phyloP scores from a whole-genome alignment of 2,329 filamentous ascomycete species.

The Pyricularia sp. region DNA sequence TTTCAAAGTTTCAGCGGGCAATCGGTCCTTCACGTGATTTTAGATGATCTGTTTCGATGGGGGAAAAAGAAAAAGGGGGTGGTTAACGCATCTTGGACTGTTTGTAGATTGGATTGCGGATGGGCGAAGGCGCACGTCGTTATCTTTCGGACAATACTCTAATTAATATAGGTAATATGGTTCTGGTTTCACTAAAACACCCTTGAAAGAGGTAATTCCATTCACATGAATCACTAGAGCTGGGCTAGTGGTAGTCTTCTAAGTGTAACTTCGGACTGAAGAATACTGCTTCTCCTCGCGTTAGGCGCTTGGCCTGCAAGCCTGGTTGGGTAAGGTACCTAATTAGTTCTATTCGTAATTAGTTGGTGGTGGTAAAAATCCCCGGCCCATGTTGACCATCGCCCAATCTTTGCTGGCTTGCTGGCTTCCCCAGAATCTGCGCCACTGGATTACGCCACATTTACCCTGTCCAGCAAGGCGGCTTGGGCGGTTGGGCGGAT shows the following conservation, averaged over 20 bases:
- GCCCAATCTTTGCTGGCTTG: neutral
- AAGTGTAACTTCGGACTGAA: neutral
- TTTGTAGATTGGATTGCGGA: neutral
- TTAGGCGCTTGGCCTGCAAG: neutral
- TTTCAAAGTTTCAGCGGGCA: neutral
- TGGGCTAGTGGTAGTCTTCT: neutral
- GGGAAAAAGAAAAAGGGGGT: too few species aligned
- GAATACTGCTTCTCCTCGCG: neutral
- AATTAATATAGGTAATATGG: neutral
- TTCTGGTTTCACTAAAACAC: too few species aligned
- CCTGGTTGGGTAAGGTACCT: too few species aligned
- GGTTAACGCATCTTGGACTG: neutral
- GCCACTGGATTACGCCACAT: neutral
- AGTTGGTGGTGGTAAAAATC: too few species aligned
- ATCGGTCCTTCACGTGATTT: neutral
- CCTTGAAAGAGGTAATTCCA: too few species aligned
- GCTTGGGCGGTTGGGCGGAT: too few species aligned
- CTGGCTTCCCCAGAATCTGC: constrained; percentile 1
- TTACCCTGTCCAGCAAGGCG: neutral
- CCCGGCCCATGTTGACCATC: neutral
- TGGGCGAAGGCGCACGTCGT: neutral
- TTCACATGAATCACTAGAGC: neutral
- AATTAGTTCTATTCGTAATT: too few species aligned
- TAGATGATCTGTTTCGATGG: neutral
- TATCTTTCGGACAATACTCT: neutral